Evolutionary conservation across 768 basidiomycete genomes (phyloP).

Genomic region (Cyclocybe cylindracea): DNA sequence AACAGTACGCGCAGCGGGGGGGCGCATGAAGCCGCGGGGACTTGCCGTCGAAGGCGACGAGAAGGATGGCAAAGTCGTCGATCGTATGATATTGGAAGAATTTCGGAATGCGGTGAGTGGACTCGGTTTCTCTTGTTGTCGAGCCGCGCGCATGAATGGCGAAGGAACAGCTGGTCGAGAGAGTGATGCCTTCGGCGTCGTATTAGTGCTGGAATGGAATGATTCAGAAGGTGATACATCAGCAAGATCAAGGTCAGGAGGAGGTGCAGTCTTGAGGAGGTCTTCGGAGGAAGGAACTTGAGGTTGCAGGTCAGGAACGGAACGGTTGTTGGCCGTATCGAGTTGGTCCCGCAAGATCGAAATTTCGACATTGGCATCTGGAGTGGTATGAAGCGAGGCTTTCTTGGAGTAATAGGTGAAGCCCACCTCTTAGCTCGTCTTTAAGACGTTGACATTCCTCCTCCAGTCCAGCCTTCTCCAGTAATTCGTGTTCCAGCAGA

Average conservation of each 20-base stretch:
- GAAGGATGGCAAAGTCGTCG: conserved; percentile 56
- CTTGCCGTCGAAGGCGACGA: conserved; percentile 43
- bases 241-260: conserved; percentile 25
- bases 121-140: conserved; percentile 44
- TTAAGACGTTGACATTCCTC: conserved; percentile 89
- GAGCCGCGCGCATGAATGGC: conserved; percentile 50
- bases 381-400: conserved; percentile 13
- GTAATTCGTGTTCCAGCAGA: conserved; percentile 90
- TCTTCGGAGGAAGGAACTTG: conserved; percentile 20
- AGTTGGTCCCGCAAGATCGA: conserved; percentile 81
- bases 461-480: conserved; percentile 88
- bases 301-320: conserved; percentile 9
- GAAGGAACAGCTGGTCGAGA: conserved; percentile 43
- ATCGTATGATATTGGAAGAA: conserved; percentile 49
- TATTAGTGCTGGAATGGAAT: conserved; percentile 25
- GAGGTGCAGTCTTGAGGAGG: conserved; percentile 23
- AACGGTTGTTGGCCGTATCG: conserved; percentile 30
- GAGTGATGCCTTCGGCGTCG: conserved; percentile 39
- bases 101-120: conserved; percentile 44
- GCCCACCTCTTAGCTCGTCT: conserved; percentile 87
- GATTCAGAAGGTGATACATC: conserved; percentile 26
- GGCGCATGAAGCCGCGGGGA: conserved; percentile 51
- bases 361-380: conserved; percentile 86
- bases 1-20: conserved; percentile 39
- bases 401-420: background rate